Conservation (phyloP, 495 filamentous ascomycete genomes). For the Hypomontagnella monticulosa region DNA sequence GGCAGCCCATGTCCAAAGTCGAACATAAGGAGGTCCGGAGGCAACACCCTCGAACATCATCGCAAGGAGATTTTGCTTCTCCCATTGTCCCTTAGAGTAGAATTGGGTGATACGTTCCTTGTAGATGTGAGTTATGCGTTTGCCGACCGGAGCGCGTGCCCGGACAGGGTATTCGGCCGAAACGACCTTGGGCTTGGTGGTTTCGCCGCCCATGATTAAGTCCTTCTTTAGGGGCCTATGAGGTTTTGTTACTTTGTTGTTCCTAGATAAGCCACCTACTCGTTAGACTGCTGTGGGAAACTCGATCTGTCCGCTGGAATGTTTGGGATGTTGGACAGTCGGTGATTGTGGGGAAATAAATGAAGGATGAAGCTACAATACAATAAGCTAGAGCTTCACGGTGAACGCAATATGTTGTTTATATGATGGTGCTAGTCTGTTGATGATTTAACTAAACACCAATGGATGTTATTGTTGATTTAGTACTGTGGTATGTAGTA, state of each 20-base stretch:
- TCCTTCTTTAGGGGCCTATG: conserved; percentile 5
- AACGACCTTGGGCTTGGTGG: conserved; percentile 42
- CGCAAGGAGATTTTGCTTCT: conserved; percentile 75
- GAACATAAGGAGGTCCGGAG: conserved; percentile 77
- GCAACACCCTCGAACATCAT: conserved; percentile 80
- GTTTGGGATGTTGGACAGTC: conserved; percentile 1
- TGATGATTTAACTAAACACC: conserved; percentile 4
- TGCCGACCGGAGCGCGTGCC: conserved; percentile 67
- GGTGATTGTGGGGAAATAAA: conserved; percentile 11
- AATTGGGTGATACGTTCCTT: conserved; percentile 84
- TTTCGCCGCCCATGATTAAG: conserved; percentile 54
- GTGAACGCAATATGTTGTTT: conserved; percentile 7
- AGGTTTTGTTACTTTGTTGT: not conserved
- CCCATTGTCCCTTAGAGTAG: conserved; percentile 82
- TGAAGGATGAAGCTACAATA: conserved; percentile 11
- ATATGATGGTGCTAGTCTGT: not conserved
- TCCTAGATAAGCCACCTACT: conserved; percentile 5
- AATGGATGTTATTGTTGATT: conserved; percentile 17
- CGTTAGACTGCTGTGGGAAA: conserved; percentile 18
- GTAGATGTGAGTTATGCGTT: conserved; percentile 89
- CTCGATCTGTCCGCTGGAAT: not conserved
- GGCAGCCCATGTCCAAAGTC: conserved; percentile 86
- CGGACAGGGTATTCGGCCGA: conserved; percentile 56
- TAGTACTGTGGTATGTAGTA: not conserved
- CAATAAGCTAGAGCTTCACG: conserved; percentile 8